Evolutionary conservation across 1,139 yeast species (phyloP).

Genomic region (Geotrichum bryndzae): DNA sequence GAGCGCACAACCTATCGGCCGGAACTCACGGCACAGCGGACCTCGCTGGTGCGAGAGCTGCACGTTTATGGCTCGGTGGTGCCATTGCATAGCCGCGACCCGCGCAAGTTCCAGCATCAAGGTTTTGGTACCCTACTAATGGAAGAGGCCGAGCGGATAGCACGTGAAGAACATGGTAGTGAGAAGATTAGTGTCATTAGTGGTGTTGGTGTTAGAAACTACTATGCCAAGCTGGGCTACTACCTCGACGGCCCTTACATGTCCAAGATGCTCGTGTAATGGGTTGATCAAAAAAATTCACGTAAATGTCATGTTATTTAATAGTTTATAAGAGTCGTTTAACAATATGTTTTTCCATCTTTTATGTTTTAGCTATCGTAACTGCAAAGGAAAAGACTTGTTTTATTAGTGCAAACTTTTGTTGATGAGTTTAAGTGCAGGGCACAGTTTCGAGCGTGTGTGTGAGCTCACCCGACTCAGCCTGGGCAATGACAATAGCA

Average conservation of each 20-base stretch:
- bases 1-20: slow-evolving; percentile 86
- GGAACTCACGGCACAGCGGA: slow-evolving; percentile 76
- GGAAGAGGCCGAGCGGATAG: slow-evolving; percentile 98
- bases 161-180: slow-evolving; percentile 92
- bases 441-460: slow-evolving; percentile 32
- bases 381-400: not conserved
- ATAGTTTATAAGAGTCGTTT: slow-evolving; percentile 21
- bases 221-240: slow-evolving; percentile 88
- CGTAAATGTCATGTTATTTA: slow-evolving; percentile 11
- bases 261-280: slow-evolving; percentile 52
- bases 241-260: slow-evolving; percentile 91
- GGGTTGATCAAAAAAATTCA: not conserved
- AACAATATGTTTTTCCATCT: slow-evolving; percentile 2
- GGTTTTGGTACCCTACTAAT: slow-evolving; percentile 94
- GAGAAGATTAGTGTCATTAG: slow-evolving; percentile 86
- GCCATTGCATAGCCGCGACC: slow-evolving; percentile 95
- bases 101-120: slow-evolving; percentile 97
- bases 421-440: slow-evolving; percentile 21
- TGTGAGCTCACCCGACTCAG: slow-evolving; percentile 28
- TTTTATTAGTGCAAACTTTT: not conserved
- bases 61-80: slow-evolving; percentile 98
- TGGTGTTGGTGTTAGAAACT: slow-evolving; percentile 97
- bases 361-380: not conserved
- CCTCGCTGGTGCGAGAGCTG: slow-evolving; percentile 89
- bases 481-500: slow-evolving; percentile 49